These are phyloP conservation scores for Scheffersomyces insectosa DNA, from an alignment of 1,139 yeast species.

Conservation along the genomic window DNA sequence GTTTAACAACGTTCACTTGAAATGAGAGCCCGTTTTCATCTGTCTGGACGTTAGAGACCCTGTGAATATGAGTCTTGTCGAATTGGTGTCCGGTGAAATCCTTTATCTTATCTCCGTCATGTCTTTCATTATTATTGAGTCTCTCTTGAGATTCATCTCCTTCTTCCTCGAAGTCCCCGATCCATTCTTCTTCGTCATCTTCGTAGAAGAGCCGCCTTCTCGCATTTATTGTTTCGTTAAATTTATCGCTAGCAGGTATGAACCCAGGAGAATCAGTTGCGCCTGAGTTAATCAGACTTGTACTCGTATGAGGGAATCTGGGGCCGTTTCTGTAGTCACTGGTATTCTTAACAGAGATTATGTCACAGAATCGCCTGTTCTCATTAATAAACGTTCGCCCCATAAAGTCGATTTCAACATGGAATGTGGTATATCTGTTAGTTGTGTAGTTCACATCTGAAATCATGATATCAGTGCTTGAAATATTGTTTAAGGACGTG, in stretches of 20 bases:
- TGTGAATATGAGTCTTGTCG: no score
- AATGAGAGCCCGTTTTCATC: neutral
- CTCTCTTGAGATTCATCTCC: no score
- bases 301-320: slow-evolving; percentile 13
- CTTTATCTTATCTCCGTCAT: no score
- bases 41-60: neutral
- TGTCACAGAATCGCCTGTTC: slow-evolving; percentile 47
- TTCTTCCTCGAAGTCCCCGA: no score
- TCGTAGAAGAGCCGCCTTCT: neutral
- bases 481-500: slow-evolving; percentile 12
- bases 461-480: slow-evolving; percentile 21
- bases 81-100: no score
- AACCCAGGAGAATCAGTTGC: neutral
- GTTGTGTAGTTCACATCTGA: slow-evolving; percentile 46
- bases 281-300: neutral
- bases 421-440: slow-evolving; percentile 50
- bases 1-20: neutral
- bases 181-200: neutral
- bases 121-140: no score
- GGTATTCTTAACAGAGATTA: slow-evolving; percentile 42
- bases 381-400: slow-evolving; percentile 43
- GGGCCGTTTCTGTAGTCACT: slow-evolving; percentile 23
- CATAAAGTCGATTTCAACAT: slow-evolving; percentile 45
- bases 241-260: neutral
- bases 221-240: slow-evolving; percentile 1